Evolutionary conservation across 2,329 filamentous ascomycete species (phyloP), one percentile per base, ranked within the genome.

Genomic region (Leptographium galeiforme): DNA sequence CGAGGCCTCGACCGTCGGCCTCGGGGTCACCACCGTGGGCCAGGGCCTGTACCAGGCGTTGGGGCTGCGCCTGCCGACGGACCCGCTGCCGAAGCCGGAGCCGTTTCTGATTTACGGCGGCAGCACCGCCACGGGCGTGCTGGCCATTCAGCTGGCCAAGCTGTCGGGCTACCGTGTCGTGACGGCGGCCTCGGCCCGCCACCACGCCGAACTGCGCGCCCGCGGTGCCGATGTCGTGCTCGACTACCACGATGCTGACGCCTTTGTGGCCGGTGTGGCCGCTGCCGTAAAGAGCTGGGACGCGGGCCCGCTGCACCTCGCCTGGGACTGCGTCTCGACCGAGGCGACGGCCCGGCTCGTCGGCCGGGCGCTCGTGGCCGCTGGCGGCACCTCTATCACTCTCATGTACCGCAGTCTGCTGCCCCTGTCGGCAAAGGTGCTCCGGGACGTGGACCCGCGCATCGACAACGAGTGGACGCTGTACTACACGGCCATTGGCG

Each of bases 91-190:
- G 6, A 51, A 50, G 25, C 66, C 71, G 7, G 52, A 62, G 34
- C 64, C 70, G 0, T 59, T 75, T 43, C 58, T 74, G 25, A 71
- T 73, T 56, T 72, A 74, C 52, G 73, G 71, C 44, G 71, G 70
- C 16, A 74, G 75, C 63, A 81, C 74, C 11, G 77, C 76, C 2
- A 78, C 78, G 0, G 74, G 73, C 62, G 74, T 78, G 46, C 73
- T 77, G 52, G 72, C 64, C 6, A 70, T 75, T 57, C 71, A 73
- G 59, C 70, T 61, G 56, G 70, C 70, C 53, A 69, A 68, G 57
- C 60, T 66, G n/a, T 69, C 68, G 8, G 71, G 69, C 6, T 66
- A 66, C 38, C 63, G 56, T 14, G 68, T 73, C 11, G 61, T 70
- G 14, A 60, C 71, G 0, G 72, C 70, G 0, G 60, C 65, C 8